Conservation (phyloP, 495 filamentous ascomycete genomes). For the Aspergillus sclerotiicarbonarius region DNA sequence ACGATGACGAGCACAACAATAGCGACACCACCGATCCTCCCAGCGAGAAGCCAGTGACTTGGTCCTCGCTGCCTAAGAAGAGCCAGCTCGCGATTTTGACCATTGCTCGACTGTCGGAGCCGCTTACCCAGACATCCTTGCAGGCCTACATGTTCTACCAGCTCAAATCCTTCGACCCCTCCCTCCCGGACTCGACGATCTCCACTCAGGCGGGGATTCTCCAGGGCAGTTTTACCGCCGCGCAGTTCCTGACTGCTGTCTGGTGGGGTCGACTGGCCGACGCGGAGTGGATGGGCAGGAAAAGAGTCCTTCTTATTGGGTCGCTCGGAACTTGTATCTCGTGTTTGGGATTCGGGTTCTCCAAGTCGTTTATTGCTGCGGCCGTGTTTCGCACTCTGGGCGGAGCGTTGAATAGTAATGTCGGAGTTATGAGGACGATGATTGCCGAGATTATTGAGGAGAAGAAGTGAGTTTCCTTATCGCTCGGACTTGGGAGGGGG, state of each 20-base stretch:
- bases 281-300: constrained; percentile 65
- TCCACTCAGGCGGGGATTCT: constrained; percentile 74
- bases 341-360: constrained; percentile 77
- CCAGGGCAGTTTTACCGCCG: constrained; percentile 72
- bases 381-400: constrained; percentile 70
- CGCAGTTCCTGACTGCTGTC: constrained; percentile 76
- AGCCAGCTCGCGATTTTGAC: constrained; percentile 73
- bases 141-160: constrained; percentile 76
- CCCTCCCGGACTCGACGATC: constrained; percentile 63
- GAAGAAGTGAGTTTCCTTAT: constrained; percentile 46
- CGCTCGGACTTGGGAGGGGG: neutral
- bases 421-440: constrained; percentile 80
- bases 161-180: constrained; percentile 64
- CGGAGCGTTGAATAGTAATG: constrained; percentile 76
- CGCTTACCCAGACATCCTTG: constrained; percentile 73
- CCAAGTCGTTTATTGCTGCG: constrained; percentile 63
- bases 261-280: constrained; percentile 77
- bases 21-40: constrained; percentile 5
- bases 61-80: constrained; percentile 69
- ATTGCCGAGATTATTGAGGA: constrained; percentile 74
- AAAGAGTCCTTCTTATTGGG: constrained; percentile 74
- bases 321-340: constrained; percentile 69
- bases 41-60: constrained; percentile 53
- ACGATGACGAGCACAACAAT: constrained; percentile 2
- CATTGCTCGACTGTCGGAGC: constrained; percentile 72